Base-by-base conservation (phyloP, 108 stramenopile genomes). In the Fragilaria crotonensis region DNA sequence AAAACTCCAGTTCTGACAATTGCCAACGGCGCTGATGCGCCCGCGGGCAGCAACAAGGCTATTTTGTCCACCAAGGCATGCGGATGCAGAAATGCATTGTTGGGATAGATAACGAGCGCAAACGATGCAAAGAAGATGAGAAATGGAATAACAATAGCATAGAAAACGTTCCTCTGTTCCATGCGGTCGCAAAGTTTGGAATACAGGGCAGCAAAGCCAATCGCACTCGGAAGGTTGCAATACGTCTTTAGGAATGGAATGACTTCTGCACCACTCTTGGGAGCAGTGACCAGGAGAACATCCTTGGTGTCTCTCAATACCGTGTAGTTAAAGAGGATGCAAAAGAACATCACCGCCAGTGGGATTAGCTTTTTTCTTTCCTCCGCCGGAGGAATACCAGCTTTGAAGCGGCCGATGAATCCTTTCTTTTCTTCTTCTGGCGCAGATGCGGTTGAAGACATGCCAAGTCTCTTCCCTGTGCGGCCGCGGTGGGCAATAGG, bases 201-300 rank as follows among this genome's bases (percentile, higher is more conserved):
- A 57, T 96, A 98, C 2, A 96, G 27, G 18, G 90, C 84, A 7
- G 95, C 95, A 66, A 98, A 95, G 3, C 87, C 84, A 57, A 87
- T 87, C 19, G 85, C 89, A 0, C 75, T 72, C 22, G 95, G 95
- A 7, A 98, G 81, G 52, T 95, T 97, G 45, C 91, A 88, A 66
- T 96, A 97, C 1, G 95, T 96, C 73, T 97, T 97, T 72, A 97
- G 87, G 69, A 97, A 97, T 20, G 97, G 95, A 57, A 97, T 97
- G 27, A 90, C 79, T 81, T 98, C 97, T 2, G 97, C 95, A 5
- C 95, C 95, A 33, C 73, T 77, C 28, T 86, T 82, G 29, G 91
- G 92, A 22, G 88, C 88, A 21, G 90, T 90, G 41, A 95, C 79
- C 81, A 95, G 83, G 32, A 95, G 70, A 2, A 93, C 89, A 67